Evolutionary conservation across 1,139 yeast genomes (phyloP).

Genomic region (Debaryomyces sp.): DNA sequence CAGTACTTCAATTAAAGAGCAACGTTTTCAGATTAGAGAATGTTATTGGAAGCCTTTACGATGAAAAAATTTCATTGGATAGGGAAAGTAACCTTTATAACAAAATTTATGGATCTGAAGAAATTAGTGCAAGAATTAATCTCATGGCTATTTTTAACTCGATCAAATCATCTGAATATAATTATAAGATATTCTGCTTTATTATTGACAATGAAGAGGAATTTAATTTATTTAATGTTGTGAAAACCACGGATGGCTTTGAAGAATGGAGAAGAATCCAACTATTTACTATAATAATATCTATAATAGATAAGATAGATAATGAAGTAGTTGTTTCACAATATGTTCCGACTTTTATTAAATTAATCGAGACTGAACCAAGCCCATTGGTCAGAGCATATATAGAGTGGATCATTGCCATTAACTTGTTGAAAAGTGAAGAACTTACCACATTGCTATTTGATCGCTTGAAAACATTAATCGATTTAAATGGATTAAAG

Average conservation of each 20-base stretch:
- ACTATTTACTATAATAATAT: constrained; percentile 54
- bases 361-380: constrained; percentile 52
- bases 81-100: constrained; percentile 42
- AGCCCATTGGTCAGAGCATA: constrained; percentile 77
- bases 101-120: constrained; percentile 60
- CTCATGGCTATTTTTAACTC: constrained; percentile 49
- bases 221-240: constrained; percentile 49
- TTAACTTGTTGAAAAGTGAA: constrained; percentile 26
- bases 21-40: constrained; percentile 64
- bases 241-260: constrained; percentile 60
- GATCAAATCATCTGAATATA: constrained; percentile 34
- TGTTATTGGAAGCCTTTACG: constrained; percentile 55
- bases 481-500: constrained; percentile 24
- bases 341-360: constrained; percentile 25
- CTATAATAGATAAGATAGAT: constrained; percentile 31
- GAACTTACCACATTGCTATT: constrained; percentile 22
- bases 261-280: constrained; percentile 72
- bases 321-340: constrained; percentile 11
- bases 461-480: constrained; percentile 18
- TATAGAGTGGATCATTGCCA: constrained; percentile 76
- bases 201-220: constrained; percentile 43
- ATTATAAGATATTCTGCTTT: constrained; percentile 40
- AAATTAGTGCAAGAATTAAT: constrained; percentile 55
- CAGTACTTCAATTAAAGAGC: constrained; percentile 55
- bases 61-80: constrained; percentile 30